Evolutionary conservation across 345 rosid genomes (phyloP).

Genomic region (Eucalyptus dawsonii): DNA sequence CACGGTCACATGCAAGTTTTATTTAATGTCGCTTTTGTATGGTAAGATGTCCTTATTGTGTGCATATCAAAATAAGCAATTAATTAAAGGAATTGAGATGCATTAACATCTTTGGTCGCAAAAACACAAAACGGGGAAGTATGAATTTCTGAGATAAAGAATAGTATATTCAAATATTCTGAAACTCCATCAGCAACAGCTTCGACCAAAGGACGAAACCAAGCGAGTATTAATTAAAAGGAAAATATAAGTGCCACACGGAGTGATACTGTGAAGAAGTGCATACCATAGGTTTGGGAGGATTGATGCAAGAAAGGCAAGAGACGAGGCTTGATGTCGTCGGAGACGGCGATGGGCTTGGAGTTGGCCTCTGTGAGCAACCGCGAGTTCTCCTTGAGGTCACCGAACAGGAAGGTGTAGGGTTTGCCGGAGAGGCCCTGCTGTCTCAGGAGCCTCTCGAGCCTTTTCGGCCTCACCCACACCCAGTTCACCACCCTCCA

Average conservation of each 20-base stretch:
- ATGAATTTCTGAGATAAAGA: not conserved
- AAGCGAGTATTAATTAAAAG: not conserved
- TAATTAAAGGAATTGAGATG: not conserved
- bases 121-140: not conserved
- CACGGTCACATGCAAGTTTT: not conserved
- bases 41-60: not conserved
- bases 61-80: not conserved
- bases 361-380: constrained; percentile 1
- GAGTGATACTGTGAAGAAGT: not conserved
- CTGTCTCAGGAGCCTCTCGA: constrained; percentile 6
- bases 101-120: not conserved
- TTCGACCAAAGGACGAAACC: not conserved
- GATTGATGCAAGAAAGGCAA: not conserved
- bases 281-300: constrained; percentile 5
- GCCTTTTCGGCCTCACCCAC: constrained; percentile 19
- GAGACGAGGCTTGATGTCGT: not conserved
- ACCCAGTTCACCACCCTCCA: constrained; percentile 9
- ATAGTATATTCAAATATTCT: not conserved
- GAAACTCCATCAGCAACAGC: not conserved
- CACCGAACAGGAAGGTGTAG: not conserved
- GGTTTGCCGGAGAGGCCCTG: constrained; percentile 13
- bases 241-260: not conserved
- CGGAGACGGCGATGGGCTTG: not conserved
- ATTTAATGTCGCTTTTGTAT: too few species aligned
- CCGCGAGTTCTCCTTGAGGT: not conserved